Base-by-base conservation (phyloP, 768 basidiomycete species). In the Dioszegia aurantiaca region DNA sequence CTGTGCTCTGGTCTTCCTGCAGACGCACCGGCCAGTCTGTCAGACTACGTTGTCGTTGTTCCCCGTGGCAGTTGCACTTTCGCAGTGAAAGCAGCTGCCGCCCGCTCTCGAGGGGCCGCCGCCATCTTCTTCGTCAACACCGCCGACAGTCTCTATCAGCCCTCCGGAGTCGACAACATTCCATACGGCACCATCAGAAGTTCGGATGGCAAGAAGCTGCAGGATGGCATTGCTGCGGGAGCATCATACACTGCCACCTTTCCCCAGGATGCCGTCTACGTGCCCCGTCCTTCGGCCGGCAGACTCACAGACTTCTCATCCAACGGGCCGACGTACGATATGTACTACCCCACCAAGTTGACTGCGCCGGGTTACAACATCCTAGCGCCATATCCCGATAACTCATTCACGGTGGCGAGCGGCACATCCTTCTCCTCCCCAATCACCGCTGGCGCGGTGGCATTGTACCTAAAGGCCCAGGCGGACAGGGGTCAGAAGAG, bases 21-120 rank as follows among this genome's bases (percentile, higher is more conserved):
- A 11, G 51, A 41, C n/a, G 51, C 51, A 16, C 51, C 51, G 8
- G 83, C 83, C 1, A 82, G 86, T 68, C 78, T 87, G 2, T 80
- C 81, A 1, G 68, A 72, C 16, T 83, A 80, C 56, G 68, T 86
- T 16, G 81, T 83, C 12, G 69, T 88, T 26, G 78, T 86, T 40
- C 81, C 83, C 24, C 79, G 84, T 26, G 86, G 86, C 1, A 80
- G 78, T 3, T 87, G 86, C 68, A 74, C 82, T 0, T 83, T 85
- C 52, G 81, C 79, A 1, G 70, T 79, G 4, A 37, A 86, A 66
- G 66, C 64, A 0, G 28, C 58, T 24, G 37, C 41, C 36, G 63
- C 61, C 19, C 58, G 47, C 44, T 17, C 27, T 9, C 39, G 40
- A 17, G 67, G 67, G 24, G 70, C 65, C 11, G 48, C 58, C 16